Evolutionary conservation across 2,329 filamentous ascomycete genomes (phyloP).

Genomic region (Pyrenochaeta sp.): DNA sequence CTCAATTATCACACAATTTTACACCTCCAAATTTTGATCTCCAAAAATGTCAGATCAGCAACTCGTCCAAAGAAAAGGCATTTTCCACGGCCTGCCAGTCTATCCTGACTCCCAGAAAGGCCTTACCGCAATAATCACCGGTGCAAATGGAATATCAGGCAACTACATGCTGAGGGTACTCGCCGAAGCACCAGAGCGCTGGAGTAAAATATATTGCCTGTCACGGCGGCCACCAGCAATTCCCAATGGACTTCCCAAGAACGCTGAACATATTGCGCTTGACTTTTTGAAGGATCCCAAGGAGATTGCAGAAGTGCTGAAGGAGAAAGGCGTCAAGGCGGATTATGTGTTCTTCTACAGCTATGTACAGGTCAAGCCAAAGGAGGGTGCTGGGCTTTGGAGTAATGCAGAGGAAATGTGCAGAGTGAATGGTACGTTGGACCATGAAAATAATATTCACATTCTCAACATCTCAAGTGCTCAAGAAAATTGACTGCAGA

Average conservation of each 20-base stretch:
- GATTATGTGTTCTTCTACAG: constrained; percentile 63
- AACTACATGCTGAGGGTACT: constrained; percentile 60
- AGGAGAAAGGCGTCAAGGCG: constrained; percentile 42
- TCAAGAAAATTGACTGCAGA: background rate
- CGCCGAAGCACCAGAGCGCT: constrained; percentile 55
- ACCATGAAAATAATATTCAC: too few species aligned
- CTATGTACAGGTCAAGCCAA: constrained; percentile 61
- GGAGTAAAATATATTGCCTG: constrained; percentile 61
- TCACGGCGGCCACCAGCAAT: constrained; percentile 56
- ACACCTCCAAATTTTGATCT: background rate
- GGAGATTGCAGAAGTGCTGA: constrained; percentile 47
- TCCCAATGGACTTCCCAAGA: constrained; percentile 38
- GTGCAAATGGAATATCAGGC: constrained; percentile 63
- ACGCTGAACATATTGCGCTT: constrained; percentile 53
- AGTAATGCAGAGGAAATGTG: constrained; percentile 60
- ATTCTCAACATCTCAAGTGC: too few species aligned
- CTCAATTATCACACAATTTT: too few species aligned
- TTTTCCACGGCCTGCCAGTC: constrained; percentile 60
- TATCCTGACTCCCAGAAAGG: constrained; percentile 52
- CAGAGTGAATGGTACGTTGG: constrained; percentile 53
- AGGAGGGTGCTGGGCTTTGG: constrained; percentile 56
- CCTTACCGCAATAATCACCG: constrained; percentile 61
- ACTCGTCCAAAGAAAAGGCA: constrained; percentile 46
- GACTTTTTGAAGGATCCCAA: constrained; percentile 50
- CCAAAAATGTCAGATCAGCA: constrained; percentile 31